phyloP scores from a whole-genome alignment of 1,139 yeast genomes.

The Meyerozyma carpophila region DNA sequence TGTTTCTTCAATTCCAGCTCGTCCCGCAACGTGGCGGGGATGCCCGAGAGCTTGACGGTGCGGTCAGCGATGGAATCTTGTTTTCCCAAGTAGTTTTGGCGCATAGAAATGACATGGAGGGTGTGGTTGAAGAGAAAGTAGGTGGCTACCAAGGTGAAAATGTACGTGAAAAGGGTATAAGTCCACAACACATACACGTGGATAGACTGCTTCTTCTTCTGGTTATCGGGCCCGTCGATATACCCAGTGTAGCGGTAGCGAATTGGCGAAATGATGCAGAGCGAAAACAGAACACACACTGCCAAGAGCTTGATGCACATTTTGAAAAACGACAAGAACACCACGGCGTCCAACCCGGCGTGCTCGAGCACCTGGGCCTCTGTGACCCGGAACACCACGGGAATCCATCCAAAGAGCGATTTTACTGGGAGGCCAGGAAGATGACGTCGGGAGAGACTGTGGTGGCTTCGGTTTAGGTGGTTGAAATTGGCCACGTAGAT shows the following conservation, averaged over 20 bases:
- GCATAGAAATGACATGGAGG: constrained; percentile 59
- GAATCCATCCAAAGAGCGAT: constrained; percentile 76
- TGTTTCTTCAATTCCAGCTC: constrained; percentile 65
- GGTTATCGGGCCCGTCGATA: constrained; percentile 32
- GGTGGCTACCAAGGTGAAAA: constrained; percentile 69
- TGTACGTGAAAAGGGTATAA: constrained; percentile 81
- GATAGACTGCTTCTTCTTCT: neutral
- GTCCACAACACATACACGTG: constrained; percentile 24
- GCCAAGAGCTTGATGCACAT: constrained; percentile 65
- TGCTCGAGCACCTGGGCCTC: constrained; percentile 79
- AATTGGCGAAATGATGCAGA: constrained; percentile 67
- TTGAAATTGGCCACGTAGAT: constrained; percentile 59
- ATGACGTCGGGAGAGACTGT: constrained; percentile 37
- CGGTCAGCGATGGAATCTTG: constrained; percentile 91
- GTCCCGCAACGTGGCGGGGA: constrained; percentile 76
- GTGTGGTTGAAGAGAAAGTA: constrained; percentile 65
- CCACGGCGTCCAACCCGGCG: constrained; percentile 94
- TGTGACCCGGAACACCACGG: constrained; percentile 53
- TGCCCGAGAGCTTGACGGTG: constrained; percentile 83
- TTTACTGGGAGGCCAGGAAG: constrained; percentile 31
- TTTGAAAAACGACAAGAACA: constrained; percentile 72
- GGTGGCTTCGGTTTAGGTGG: constrained; percentile 36
- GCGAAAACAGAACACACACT: constrained; percentile 56
- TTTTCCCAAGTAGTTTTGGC: constrained; percentile 80
- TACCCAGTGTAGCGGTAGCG: constrained; percentile 67